Conservation (phyloP, 352 stramenopile genomes). For the Thraustotheca clavata region DNA sequence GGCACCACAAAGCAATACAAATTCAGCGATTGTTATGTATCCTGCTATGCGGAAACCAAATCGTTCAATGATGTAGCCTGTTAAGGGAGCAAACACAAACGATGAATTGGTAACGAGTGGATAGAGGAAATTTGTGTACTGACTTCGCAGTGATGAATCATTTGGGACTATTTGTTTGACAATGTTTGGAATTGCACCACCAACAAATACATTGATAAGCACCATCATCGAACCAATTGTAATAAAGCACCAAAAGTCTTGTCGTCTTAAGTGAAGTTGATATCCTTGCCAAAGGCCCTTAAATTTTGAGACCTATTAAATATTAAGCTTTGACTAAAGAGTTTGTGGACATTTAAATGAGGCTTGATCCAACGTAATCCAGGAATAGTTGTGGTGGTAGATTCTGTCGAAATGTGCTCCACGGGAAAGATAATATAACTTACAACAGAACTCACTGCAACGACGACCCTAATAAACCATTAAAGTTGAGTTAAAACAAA, state of each 20-base stretch:
- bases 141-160: conserved; percentile 12
- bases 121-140: conserved; percentile 20
- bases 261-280: neutral
- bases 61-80: conserved; percentile 3
- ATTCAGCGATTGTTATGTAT: neutral
- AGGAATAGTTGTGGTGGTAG: neutral
- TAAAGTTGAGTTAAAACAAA: neutral
- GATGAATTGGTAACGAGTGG: conserved; percentile 12
- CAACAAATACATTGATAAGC: conserved; percentile 6
- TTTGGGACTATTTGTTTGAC: conserved; percentile 16
- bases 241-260: conserved; percentile 9
- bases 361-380: neutral
- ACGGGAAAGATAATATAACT: conserved; percentile 1
- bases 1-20: conserved; percentile 6
- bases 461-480: neutral
- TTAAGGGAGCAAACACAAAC: conserved; percentile 6
- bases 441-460: neutral
- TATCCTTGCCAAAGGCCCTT: neutral
- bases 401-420: neutral
- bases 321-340: neutral
- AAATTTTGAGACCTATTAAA: conserved; percentile 23
- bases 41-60: neutral
- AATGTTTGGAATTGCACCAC: conserved; percentile 12
- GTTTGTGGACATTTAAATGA: neutral
- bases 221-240: neutral